Evolutionary conservation across 495 filamentous ascomycete genomes (phyloP).

Genomic region (Penicillium pancosmium): DNA sequence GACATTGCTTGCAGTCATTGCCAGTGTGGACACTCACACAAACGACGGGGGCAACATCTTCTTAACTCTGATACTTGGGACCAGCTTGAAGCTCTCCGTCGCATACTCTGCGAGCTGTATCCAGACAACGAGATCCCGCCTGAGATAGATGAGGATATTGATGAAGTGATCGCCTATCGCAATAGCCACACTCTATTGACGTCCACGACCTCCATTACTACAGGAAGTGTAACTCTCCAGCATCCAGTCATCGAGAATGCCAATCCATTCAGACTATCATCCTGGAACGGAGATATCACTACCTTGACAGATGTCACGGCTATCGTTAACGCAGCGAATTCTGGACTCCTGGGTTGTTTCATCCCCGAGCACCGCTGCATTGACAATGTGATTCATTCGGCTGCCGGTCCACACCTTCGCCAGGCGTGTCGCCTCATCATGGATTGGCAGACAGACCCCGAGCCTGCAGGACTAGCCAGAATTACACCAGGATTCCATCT

Average conservation of each 20-base stretch:
- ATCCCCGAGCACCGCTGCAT: conserved; percentile 30
- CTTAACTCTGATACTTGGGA: conserved; percentile 17
- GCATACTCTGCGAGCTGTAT: conserved; percentile 16
- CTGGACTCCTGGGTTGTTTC: conserved; percentile 27
- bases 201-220: conserved; percentile 13
- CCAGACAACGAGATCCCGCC: conserved; percentile 8
- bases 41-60: conserved; percentile 11
- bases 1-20: neutral
- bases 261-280: conserved; percentile 1
- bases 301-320: conserved; percentile 25
- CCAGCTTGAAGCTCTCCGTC: conserved; percentile 19
- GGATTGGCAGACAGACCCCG: conserved; percentile 12
- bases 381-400: conserved; percentile 32
- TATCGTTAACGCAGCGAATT: conserved; percentile 32
- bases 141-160: conserved; percentile 16
- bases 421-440: conserved; percentile 26
- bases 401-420: conserved; percentile 28
- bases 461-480: conserved; percentile 20
- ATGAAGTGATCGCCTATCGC: conserved; percentile 20
- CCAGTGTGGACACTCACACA: neutral
- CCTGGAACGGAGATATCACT: conserved; percentile 34
- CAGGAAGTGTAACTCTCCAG: conserved; percentile 2
- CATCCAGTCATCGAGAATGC: neutral
- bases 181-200: conserved; percentile 21
- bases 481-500: conserved; percentile 28